A percentile compares a stretch with the other conserved stretches of the same genome.
Evolutionary conservation across 2,329 filamentous ascomycete species (phyloP).

Genomic region (Xylaria sp.): DNA sequence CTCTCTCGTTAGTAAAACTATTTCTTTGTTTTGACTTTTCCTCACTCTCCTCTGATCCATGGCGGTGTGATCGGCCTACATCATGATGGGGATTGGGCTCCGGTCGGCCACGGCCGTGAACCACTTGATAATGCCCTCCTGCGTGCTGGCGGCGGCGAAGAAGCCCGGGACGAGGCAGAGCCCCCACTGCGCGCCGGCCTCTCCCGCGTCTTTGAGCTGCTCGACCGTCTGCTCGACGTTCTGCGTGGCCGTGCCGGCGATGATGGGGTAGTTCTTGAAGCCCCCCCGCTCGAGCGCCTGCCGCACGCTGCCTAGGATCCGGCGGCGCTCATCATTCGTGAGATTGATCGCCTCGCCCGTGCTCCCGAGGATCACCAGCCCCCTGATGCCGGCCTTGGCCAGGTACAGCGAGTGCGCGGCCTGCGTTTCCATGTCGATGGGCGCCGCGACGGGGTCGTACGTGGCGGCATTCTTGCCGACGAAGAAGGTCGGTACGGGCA

Average conservation of each 20-base stretch:
- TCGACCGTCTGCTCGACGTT: constrained; percentile 64
- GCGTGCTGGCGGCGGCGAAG: constrained; percentile 57
- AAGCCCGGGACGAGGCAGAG: constrained; percentile 63
- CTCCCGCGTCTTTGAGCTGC: constrained; percentile 57
- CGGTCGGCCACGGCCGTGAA: constrained; percentile 60
- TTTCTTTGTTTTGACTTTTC: neutral
- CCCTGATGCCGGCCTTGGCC: constrained; percentile 60
- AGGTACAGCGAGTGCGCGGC: constrained; percentile 61
- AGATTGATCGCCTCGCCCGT: constrained; percentile 68
- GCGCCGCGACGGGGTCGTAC: constrained; percentile 48
- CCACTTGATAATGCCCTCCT: constrained; percentile 60
- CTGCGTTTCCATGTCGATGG: constrained; percentile 62
- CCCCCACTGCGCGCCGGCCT: constrained; percentile 62
- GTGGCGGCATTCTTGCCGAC: constrained; percentile 40
- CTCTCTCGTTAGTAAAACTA: neutral
- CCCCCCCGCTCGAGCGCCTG: constrained; percentile 57
- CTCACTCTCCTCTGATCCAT: neutral
- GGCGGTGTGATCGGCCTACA: constrained; percentile 44
- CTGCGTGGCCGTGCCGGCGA: constrained; percentile 62
- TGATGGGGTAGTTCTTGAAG: constrained; percentile 61
- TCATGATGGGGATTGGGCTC: constrained; percentile 59
- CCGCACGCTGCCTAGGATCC: constrained; percentile 56
- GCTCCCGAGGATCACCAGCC: constrained; percentile 63
- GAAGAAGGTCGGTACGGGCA: constrained; percentile 67
- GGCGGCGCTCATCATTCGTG: constrained; percentile 56